phyloP scores from a whole-genome alignment of 2,329 filamentous ascomycete genomes.

The Ramichloridium luteum region DNA sequence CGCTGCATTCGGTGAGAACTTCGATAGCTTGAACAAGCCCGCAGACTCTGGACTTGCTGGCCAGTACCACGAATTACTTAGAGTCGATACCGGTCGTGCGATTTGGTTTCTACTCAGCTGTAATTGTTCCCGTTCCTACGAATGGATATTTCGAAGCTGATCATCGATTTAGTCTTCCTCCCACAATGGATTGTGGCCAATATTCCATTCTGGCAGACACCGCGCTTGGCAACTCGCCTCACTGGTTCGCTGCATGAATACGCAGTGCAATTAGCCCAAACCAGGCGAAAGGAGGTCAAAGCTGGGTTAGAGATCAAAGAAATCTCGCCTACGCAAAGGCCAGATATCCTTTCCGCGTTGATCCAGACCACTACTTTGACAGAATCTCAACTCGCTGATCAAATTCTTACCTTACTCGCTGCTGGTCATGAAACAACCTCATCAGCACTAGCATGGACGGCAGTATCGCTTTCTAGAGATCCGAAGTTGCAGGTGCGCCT shows the following conservation, averaged over 20 bases:
- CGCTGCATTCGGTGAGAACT: background rate
- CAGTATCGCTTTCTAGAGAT: slow-evolving; percentile 54
- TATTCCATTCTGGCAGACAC: background rate
- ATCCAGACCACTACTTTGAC: slow-evolving; percentile 41
- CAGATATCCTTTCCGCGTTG: slow-evolving; percentile 35
- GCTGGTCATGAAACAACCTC: slow-evolving; percentile 63
- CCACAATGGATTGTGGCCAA: background rate
- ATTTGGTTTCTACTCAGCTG: background rate
- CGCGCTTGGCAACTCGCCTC: background rate
- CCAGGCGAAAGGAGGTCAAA: background rate
- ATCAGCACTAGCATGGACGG: slow-evolving; percentile 58
- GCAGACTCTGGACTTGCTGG: background rate
- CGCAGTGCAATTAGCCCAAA: background rate
- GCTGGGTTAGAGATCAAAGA: background rate
- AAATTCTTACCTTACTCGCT: slow-evolving; percentile 43
- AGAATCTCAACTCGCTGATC: slow-evolving; percentile 39
- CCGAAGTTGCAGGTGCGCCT: slow-evolving; percentile 33
- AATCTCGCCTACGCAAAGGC: background rate
- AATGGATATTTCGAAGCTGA: background rate
- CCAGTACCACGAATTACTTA: background rate
- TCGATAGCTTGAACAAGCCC: background rate
- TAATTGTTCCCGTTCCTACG: background rate
- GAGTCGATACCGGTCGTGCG: background rate
- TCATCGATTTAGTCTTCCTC: background rate
- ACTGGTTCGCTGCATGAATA: background rate